phyloP scores from a whole-genome alignment of 2,329 filamentous ascomycete genomes.

The Tolypocladium endophyticum region DNA sequence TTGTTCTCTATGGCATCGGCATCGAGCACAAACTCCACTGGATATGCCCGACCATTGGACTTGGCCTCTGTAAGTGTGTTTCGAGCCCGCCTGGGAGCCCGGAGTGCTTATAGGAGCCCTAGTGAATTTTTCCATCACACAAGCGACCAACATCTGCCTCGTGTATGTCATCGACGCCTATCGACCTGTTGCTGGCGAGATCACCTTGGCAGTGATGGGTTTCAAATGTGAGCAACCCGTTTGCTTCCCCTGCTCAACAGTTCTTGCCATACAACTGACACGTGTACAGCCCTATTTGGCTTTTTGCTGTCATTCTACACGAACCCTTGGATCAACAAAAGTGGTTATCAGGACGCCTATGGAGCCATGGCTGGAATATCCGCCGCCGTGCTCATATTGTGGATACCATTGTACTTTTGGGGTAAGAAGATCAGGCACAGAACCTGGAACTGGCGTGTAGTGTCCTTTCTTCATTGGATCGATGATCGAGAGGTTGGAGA shows the following conservation, averaged over 20 bases:
- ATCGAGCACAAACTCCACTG: conserved; percentile 37
- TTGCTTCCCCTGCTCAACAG: not conserved
- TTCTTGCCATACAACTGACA: not conserved
- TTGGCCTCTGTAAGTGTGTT: conserved; percentile 35
- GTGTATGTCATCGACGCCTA: conserved; percentile 50
- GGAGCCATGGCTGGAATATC: conserved; percentile 48
- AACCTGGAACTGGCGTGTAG: conserved; percentile 36
- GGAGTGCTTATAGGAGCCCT: not conserved
- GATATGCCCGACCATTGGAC: conserved; percentile 44
- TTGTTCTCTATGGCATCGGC: conserved; percentile 36
- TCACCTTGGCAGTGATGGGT: conserved; percentile 39
- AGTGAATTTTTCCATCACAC: conserved; percentile 46
- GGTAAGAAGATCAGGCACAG: conserved; percentile 35
- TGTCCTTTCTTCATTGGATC: conserved; percentile 37
- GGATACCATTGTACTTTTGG: conserved; percentile 41
- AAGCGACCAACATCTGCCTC: conserved; percentile 43
- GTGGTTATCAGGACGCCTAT: conserved; percentile 40
- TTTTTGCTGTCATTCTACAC: conserved; percentile 51
- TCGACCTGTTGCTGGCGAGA: conserved; percentile 45
- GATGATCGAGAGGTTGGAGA: conserved; percentile 45
- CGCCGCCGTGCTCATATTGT: conserved; percentile 32
- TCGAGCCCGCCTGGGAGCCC: not conserved
- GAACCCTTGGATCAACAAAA: conserved; percentile 42
- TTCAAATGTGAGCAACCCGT: conserved; percentile 36
- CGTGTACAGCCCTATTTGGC: conserved; percentile 36